Percentiles rank a stretch among this genome's conserved stretches.
phyloP scores from a whole-genome alignment of 179 eudicot species.

The Actinidia polygama region DNA sequence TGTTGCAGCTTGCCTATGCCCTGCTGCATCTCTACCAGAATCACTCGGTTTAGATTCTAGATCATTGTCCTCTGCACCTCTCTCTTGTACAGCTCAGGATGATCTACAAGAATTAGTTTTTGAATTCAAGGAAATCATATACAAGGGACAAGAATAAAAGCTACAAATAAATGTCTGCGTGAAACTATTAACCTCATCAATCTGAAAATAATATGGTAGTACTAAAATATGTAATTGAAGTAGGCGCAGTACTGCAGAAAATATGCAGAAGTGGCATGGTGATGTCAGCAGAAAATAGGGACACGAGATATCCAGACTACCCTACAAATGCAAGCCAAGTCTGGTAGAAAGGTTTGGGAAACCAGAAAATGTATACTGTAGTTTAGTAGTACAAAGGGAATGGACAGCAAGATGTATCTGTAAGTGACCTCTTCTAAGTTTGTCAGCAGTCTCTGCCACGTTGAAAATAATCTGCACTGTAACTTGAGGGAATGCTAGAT shows the following conservation, averaged over 20 bases:
- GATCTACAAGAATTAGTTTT: constrained; percentile 53
- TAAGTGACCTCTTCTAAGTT: constrained; percentile 79
- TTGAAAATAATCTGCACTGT: constrained; percentile 89
- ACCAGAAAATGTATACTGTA: background rate
- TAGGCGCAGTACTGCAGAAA: background rate
- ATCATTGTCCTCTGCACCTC: constrained; percentile 49
- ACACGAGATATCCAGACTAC: background rate
- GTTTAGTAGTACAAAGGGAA: background rate
- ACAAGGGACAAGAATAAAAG: background rate
- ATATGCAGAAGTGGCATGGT: background rate
- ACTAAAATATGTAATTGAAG: background rate
- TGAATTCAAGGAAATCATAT: background rate
- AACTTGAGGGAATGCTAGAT: constrained; percentile 73
- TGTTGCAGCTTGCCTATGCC: constrained; percentile 86
- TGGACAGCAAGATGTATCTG: background rate
- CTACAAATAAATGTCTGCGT: background rate
- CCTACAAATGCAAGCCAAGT: background rate
- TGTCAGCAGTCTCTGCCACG: constrained; percentile 96
- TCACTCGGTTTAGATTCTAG: constrained; percentile 50
- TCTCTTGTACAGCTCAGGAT: constrained; percentile 87
- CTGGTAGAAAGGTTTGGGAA: background rate
- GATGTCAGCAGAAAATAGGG: background rate
- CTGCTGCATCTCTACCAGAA: constrained; percentile 54
- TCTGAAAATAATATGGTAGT: background rate
- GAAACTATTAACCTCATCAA: background rate